Evolutionary conservation across 202 grass and related monocot species (phyloP), one percentile per base, ranked within the genome.

Genomic region (Panicum hallii): DNA sequence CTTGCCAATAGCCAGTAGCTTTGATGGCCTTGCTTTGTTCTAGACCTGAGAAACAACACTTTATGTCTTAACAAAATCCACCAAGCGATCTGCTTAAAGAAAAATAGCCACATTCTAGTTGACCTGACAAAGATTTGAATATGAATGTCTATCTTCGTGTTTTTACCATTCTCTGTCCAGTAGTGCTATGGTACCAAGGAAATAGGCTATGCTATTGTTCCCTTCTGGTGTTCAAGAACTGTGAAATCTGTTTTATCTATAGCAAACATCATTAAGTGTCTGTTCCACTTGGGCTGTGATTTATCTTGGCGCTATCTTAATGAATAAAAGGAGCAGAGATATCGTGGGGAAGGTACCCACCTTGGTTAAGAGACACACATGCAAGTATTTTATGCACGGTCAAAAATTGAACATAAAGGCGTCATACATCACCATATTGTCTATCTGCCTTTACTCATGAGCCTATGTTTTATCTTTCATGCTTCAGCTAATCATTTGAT

Each of bases 61-160:
- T 26, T 26, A 26, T 26, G 26, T 26, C 26, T 26, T 26, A 26
- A 26, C 26, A 26, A 26, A 26, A 26, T 26, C 26, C 26, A 26
- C 26, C 26, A 26, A 26, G 26, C 26, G 26, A 26, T 46, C 14
- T 56, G 43, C 22, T 19, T 36, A 63, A 17, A 38, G 54, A n/a
- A 75, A 87, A 83, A 80, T 46, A 34, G 5, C 32, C 4, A 20
- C 50, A 41, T 75, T 74, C 9, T 68, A 63, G 26, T 88, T 63
- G 19, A 2, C 61, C 62, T 63, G 61, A 36, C 0, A 82, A 48
- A 77, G 3, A 86, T 82, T 42, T 86, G 48, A 66, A 52, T 72
- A 47, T 7, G 11, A 61, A 12, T 67, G 45, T 23, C 20, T 50
- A 42, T 74, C 40, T 58, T 83, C 61, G 68, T 81, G 47, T 15